These are phyloP conservation scores for Chlorella sp. DNA, from an alignment of 139 green algal genomes.

Conservation along the genomic window DNA sequence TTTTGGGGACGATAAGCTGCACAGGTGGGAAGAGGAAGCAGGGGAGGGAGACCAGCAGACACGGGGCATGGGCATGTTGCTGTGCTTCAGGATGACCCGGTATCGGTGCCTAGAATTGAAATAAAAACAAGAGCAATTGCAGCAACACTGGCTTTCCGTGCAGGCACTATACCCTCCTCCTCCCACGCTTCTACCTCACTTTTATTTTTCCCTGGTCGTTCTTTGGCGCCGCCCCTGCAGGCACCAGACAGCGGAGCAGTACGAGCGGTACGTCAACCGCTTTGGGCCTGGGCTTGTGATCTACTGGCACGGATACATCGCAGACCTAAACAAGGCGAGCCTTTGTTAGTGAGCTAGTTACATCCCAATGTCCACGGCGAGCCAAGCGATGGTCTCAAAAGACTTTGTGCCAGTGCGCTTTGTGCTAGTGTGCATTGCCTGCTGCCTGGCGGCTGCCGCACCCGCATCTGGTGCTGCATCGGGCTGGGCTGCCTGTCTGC, in stretches of 20 bases:
- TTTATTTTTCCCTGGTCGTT: not conserved
- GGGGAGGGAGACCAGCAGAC: too few species aligned
- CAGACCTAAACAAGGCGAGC: conserved; percentile 57
- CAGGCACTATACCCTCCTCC: not conserved
- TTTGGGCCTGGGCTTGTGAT: conserved; percentile 92
- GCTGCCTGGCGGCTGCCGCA: too few species aligned
- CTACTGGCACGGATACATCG: conserved; percentile 91
- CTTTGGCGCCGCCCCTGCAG: conserved; percentile 21
- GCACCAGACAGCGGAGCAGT: conserved; percentile 76
- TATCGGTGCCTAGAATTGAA: too few species aligned
- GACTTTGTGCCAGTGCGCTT: too few species aligned
- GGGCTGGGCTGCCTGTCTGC: too few species aligned
- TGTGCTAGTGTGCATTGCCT: too few species aligned
- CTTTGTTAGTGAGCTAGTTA: not conserved
- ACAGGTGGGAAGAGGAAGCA: conserved; percentile 37
- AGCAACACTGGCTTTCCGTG: too few species aligned
- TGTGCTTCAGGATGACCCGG: not conserved
- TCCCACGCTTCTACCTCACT: not conserved
- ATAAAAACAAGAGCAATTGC: too few species aligned
- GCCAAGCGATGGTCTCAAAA: too few species aligned
- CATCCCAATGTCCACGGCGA: too few species aligned
- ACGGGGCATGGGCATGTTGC: too few species aligned
- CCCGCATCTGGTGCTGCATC: too few species aligned
- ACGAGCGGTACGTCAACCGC: conserved; percentile 76
- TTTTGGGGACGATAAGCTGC: conserved; percentile 83